A percentile compares a stretch with the other conserved stretches of the same genome.
Conservation (phyloP, 2,329 filamentous ascomycete genomes). For the Fusarium anguioides region DNA sequence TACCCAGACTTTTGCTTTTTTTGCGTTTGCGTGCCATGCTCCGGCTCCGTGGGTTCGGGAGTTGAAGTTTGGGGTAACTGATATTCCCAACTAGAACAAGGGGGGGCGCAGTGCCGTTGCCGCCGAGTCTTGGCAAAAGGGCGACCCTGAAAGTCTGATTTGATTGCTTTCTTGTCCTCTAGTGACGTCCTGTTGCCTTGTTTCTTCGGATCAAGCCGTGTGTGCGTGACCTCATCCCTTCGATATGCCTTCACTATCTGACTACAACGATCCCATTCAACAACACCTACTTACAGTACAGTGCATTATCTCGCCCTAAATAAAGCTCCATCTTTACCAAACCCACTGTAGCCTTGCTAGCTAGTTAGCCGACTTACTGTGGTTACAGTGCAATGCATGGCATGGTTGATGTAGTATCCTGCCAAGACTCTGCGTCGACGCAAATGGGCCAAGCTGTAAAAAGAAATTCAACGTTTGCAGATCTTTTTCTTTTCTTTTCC, state of each 20-base stretch:
- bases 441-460: not conserved
- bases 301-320: no score
- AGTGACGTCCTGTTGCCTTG: not conserved
- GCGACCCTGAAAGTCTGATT: slow-evolving; percentile 37
- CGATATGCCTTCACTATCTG: not conserved
- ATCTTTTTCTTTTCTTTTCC: not conserved
- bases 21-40: not conserved
- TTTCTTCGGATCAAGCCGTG: not conserved
- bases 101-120: slow-evolving; percentile 36
- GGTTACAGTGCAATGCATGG: not conserved
- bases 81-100: not conserved
- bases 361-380: not conserved
- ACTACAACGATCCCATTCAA: not conserved
- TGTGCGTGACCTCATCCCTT: slow-evolving; percentile 31
- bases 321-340: no score
- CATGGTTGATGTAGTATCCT: not conserved
- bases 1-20: slow-evolving; percentile 1
- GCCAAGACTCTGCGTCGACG: slow-evolving; percentile 11
- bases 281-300: not conserved
- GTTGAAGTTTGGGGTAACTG: slow-evolving; percentile 7
- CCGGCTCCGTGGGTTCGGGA: slow-evolving; percentile 37
- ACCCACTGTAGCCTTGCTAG: no score
- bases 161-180: slow-evolving; percentile 9
- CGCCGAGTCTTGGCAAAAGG: slow-evolving; percentile 41
- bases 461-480: not conserved